A percentile compares a stretch with the other conserved stretches of the same genome.
Evolutionary conservation across 805 yeast species (phyloP).

Genomic region (Candida peoriensis): DNA sequence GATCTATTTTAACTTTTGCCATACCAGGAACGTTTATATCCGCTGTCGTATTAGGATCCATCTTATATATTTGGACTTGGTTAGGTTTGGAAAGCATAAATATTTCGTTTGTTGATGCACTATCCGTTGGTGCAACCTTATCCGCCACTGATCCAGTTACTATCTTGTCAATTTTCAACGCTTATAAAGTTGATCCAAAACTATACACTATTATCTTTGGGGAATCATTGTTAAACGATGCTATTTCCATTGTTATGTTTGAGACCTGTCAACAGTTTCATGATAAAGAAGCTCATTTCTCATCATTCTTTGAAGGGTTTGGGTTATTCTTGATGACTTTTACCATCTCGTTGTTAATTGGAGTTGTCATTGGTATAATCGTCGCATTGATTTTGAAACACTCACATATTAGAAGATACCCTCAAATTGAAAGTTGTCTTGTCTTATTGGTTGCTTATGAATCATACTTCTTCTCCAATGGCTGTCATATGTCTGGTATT

Average conservation of each 20-base stretch:
- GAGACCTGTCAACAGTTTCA: conserved; percentile 97
- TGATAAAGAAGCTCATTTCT: conserved; percentile 70
- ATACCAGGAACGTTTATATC: conserved; percentile 95
- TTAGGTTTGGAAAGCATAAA: conserved; percentile 84
- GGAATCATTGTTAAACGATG: conserved; percentile 92
- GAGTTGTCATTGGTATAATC: conserved; percentile 79
- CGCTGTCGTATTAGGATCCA: conserved; percentile 84
- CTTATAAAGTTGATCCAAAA: conserved; percentile 97
- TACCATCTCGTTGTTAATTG: conserved; percentile 85
- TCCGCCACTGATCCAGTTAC: conserved; percentile 99
- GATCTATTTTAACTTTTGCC: conserved; percentile 88
- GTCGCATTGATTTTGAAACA: conserved; percentile 90
- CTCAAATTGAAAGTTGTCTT: conserved; percentile 94
- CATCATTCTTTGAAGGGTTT: conserved; percentile 86
- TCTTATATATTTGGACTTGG: conserved; percentile 84
- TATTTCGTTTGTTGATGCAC: conserved; percentile 93
- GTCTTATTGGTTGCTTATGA: conserved; percentile 90
- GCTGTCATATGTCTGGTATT: conserved; percentile 99
- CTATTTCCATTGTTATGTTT: conserved; percentile 97
- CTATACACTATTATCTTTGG: conserved; percentile 96
- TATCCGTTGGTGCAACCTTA: conserved; percentile 95
- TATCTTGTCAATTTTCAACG: conserved; percentile 90
- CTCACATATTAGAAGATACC: conserved; percentile 87
- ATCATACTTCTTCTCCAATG: conserved; percentile 95
- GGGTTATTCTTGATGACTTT: conserved; percentile 92